A percentile compares a stretch with the other conserved stretches of the same genome.
Conservation (phyloP, 1,139 yeast genomes). For the Sugiyamaella novakii region DNA sequence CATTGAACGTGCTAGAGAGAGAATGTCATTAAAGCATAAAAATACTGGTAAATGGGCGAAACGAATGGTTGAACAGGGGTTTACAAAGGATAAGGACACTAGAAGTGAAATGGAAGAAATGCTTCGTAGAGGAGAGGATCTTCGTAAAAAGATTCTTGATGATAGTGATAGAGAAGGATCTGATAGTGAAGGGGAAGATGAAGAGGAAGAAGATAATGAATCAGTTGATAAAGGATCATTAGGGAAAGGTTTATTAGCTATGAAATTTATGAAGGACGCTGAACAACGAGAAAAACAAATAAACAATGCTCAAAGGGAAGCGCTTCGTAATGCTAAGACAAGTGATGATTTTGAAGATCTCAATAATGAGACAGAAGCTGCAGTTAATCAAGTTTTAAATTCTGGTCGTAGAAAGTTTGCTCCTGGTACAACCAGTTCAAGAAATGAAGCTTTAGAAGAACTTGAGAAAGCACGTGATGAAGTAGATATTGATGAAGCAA, state of each 20-base stretch:
- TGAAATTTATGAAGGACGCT: slow-evolving; percentile 94
- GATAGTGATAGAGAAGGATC: slow-evolving; percentile 55
- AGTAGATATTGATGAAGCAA: slow-evolving; percentile 56
- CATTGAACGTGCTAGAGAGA: slow-evolving; percentile 81
- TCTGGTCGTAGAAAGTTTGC: slow-evolving; percentile 83
- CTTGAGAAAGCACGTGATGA: slow-evolving; percentile 47
- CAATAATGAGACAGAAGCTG: slow-evolving; percentile 46
- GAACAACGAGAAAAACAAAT: slow-evolving; percentile 60
- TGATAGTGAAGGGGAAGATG: slow-evolving; percentile 45
- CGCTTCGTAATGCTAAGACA: slow-evolving; percentile 48
- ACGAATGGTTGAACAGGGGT: slow-evolving; percentile 84
- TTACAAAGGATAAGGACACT: slow-evolving; percentile 80
- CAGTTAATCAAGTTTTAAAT: slow-evolving; percentile 48
- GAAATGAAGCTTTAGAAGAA: slow-evolving; percentile 47
- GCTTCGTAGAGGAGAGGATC: slow-evolving; percentile 81
- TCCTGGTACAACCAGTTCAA: slow-evolving; percentile 59
- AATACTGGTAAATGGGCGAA: slow-evolving; percentile 85
- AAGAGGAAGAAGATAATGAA: slow-evolving; percentile 43
- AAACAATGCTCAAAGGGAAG: slow-evolving; percentile 56
- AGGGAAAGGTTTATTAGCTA: slow-evolving; percentile 86
- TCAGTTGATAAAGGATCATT: slow-evolving; percentile 46
- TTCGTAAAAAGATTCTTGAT: slow-evolving; percentile 75
- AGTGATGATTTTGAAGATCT: slow-evolving; percentile 49
- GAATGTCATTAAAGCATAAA: slow-evolving; percentile 90
- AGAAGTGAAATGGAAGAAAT: slow-evolving; percentile 92